phyloP scores from a whole-genome alignment of 2,329 filamentous ascomycete species.

The Fusarium domesticum region DNA sequence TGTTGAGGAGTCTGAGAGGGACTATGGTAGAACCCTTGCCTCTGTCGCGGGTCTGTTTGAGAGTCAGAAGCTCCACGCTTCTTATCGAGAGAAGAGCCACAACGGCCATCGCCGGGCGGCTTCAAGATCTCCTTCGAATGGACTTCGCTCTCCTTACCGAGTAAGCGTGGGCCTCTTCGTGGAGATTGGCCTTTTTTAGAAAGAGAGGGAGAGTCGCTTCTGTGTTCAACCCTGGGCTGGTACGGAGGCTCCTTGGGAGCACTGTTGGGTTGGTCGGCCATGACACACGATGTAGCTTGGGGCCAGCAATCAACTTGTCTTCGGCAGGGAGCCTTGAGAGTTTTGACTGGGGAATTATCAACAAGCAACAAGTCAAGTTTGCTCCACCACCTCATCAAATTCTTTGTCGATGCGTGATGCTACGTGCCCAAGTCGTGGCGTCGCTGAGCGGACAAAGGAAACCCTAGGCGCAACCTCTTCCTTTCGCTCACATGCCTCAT shows the following conservation, averaged over 20 bases:
- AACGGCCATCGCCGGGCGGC: neutral
- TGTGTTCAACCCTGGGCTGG: neutral
- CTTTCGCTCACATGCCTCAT: constrained; percentile 1
- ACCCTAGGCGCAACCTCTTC: constrained; percentile 1
- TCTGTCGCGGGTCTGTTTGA: too few species aligned
- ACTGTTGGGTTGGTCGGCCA: neutral
- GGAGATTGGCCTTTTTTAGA: neutral
- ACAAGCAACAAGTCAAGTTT: neutral
- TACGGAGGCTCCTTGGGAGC: neutral
- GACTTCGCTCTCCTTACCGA: too few species aligned
- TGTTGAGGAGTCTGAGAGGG: neutral
- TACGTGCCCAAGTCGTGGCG: constrained; percentile 12
- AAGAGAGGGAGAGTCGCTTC: neutral
- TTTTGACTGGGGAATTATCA: neutral
- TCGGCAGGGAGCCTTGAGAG: neutral
- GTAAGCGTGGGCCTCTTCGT: neutral
- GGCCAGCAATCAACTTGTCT: neutral
- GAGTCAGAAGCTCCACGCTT: too few species aligned
- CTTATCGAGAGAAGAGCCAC: neutral
- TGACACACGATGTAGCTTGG: neutral
- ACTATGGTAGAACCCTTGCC: too few species aligned
- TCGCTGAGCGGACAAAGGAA: constrained; percentile 22
- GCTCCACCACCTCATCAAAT: neutral
- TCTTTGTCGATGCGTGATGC: neutral
- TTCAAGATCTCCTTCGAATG: neutral